Evolutionary conservation across 495 filamentous ascomycete species (phyloP).

Genomic region (Thozetella sp.): DNA sequence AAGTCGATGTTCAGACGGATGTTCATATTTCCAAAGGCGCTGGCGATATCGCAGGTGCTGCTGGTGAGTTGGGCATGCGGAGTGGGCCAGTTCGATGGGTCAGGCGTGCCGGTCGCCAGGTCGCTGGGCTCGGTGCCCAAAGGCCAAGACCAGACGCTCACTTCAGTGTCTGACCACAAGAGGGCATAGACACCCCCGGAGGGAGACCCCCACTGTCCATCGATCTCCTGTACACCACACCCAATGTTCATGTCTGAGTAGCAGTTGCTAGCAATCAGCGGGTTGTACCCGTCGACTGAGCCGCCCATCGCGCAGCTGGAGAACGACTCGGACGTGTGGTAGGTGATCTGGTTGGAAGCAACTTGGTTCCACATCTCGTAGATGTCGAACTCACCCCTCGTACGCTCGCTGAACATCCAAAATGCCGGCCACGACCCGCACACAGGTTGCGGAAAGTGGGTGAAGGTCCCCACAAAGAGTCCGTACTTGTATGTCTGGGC

Average conservation of each 20-base stretch:
- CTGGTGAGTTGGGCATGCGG: not conserved
- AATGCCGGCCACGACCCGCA: constrained; percentile 1
- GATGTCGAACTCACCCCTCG: not conserved
- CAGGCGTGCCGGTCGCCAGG: not conserved
- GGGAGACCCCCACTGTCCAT: not conserved
- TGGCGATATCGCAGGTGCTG: not conserved
- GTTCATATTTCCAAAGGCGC: not conserved
- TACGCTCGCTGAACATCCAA: not conserved
- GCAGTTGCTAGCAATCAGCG: not conserved
- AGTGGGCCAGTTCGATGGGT: not conserved
- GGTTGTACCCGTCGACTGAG: not conserved
- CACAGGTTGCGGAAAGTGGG: not conserved
- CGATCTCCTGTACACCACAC: not conserved
- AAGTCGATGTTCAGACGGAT: constrained; percentile 1
- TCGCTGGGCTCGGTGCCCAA: not conserved
- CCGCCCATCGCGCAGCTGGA: not conserved
- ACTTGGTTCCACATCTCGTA: constrained; percentile 1
- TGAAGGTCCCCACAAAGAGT: not conserved
- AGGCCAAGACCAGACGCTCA: not conserved
- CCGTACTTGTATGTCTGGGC: constrained; percentile 1
- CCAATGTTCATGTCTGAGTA: not conserved
- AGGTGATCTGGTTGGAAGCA: not conserved
- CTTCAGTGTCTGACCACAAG: not conserved
- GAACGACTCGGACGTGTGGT: not conserved
- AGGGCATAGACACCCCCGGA: not conserved